Evolutionary conservation across 2,329 filamentous ascomycete species (phyloP), one percentile per base, ranked within the genome.

Genomic region (Fusarium sublunatum): DNA sequence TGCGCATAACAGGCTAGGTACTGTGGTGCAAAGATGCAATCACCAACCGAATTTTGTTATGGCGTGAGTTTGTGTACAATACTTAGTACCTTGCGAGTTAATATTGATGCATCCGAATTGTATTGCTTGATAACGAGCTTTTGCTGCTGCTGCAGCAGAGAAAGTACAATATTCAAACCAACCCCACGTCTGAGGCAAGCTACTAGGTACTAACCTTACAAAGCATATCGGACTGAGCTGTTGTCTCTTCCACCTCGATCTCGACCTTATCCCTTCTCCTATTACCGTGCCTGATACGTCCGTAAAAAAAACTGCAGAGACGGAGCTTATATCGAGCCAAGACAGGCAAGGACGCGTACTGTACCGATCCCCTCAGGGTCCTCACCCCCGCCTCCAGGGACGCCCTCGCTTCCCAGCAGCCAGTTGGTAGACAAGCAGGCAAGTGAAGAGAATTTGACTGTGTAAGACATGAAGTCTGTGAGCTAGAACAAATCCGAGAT

Each of bases 171-270:
- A 32, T 6, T 25, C 46, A 47, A 36, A 9, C 19, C 41, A 36
- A 55, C 51, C 56, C 61, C 56, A 64, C 61, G 51, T 56, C 56
- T 44, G 38, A 47, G 36, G 25, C 42, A 53, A 47, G 13, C 47
- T 45, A 31, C n/a, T 6, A 7, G 31, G 13, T 19, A 19, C 19
- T 19, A 19, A 34, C 31, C 31, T 34, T 47, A 38, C 26, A 43
- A 32, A 41, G 35, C 38, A 28, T 35, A 44, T 43, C 24, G 29
- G 39, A 40, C 19, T 40, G 38, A 42, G 40, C 36, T 35, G 31
- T 48, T 57, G 47, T 35, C 28, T 57, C 44, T 38, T 28, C 34
- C 24, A 19, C 29, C 22, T 26, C 42, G 24, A 39, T 42, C 40
- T 49, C 19, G 47, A 45, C 26, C 22, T 29, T 12, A 41, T 43